These are phyloP conservation scores for Backusella australiensis DNA, from an alignment of 192 early-diverging fungal genomes.

Conservation along the genomic window DNA sequence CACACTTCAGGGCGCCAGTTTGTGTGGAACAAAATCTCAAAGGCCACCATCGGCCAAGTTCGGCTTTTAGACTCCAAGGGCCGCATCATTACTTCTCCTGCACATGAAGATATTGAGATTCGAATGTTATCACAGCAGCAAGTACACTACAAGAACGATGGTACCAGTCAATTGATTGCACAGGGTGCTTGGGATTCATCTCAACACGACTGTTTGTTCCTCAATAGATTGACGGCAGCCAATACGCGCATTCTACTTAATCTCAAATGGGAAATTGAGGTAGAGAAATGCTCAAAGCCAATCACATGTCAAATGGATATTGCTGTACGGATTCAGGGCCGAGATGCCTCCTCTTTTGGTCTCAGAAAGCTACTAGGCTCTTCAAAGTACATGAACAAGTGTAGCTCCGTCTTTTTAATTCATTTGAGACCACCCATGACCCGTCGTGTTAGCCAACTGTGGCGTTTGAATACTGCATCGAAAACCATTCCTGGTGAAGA, in stretches of 20 bases:
- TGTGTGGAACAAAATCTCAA: slow-evolving; percentile 43
- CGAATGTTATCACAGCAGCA: slow-evolving; percentile 47
- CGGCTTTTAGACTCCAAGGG: slow-evolving; percentile 61
- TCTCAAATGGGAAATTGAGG: slow-evolving; percentile 52
- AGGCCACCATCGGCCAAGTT: slow-evolving; percentile 44
- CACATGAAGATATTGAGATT: slow-evolving; percentile 49
- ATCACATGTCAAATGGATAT: slow-evolving; percentile 59
- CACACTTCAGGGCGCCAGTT: slow-evolving; percentile 71
- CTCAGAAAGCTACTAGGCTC: slow-evolving; percentile 40
- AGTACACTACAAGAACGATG: slow-evolving; percentile 52
- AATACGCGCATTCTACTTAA: slow-evolving; percentile 59
- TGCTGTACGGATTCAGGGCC: slow-evolving; percentile 55
- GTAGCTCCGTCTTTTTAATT: slow-evolving; percentile 59
- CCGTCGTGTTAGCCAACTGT: slow-evolving; percentile 55
- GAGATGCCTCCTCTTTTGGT: slow-evolving; percentile 47
- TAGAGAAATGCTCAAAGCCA: slow-evolving; percentile 56
- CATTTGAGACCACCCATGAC: slow-evolving; percentile 56
- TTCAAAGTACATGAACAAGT: slow-evolving; percentile 39
- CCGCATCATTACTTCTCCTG: slow-evolving; percentile 43
- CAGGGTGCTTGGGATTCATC: slow-evolving; percentile 76
- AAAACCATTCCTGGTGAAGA: slow-evolving; percentile 76
- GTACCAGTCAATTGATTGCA: slow-evolving; percentile 56
- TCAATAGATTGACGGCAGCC: slow-evolving; percentile 61
- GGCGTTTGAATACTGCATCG: slow-evolving; percentile 64
- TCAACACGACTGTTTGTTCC: slow-evolving; percentile 60